Base-by-base conservation (phyloP, 1,284 basidiomycete genomes). In the Thecaphora thlaspeos region DNA sequence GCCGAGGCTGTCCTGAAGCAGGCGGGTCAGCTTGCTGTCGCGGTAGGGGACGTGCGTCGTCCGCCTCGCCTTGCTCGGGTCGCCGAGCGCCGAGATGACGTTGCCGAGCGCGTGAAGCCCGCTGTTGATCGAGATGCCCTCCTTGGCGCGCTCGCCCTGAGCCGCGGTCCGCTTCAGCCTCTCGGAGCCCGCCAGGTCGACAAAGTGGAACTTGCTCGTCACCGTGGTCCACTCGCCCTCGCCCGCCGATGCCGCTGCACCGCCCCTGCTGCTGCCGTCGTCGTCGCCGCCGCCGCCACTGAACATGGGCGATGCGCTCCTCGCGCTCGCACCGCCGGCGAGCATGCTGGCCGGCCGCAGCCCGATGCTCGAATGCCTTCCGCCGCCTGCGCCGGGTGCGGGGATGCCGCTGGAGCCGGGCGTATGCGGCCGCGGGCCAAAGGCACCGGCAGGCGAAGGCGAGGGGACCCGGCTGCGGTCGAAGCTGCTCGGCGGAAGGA, bases 31-130 rank as follows among this genome's bases (percentile, higher is more conserved):
- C 79, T 97, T 98, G 14, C 91, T 94, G 80, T 97, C 93, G 46
- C 93, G 91, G 80, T 98, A 98, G 5, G 93, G 93, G 50, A 98
- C 84, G 80, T 98, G 92, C 4, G 80, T 80, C 10, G 76, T 73
- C 28, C 78, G 74, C 51, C 72, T 73, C 5, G 80, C 77, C 68
- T 82, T 82, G 45, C 87, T 83, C 11, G 94, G 93, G 79, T 98
- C 94, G n/a, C 91, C 91, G 9, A 98, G 86, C 0, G 92, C 91
- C 57, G 93, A 96, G 63, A 98, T 98, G 72, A 98, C 94, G 79
- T 98, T 98, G 50, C 94, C 94, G 15, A 98, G 83, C 10, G 95
- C 95, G 43, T 95, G 85, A 30, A 98, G 85, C 56, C 95, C 95
- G 57, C 91, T 90, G 81, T 98, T 97, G 82, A 97, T 78, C n/a